These are phyloP conservation scores for Diaporthe humulicola DNA, from an alignment of 2,329 filamentous ascomycete genomes.

Conservation along the genomic window DNA sequence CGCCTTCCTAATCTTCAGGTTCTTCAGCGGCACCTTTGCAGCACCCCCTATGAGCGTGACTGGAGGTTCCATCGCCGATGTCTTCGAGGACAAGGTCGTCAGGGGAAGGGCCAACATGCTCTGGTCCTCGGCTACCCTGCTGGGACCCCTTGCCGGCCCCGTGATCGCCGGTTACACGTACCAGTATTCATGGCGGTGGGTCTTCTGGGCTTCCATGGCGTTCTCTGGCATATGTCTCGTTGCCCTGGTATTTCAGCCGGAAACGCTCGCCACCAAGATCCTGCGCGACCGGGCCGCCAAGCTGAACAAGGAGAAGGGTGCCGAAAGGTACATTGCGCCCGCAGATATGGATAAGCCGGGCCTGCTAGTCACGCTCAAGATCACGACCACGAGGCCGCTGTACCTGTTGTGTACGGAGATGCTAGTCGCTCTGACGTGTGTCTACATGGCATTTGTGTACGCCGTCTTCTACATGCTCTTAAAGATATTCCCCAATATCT, in stretches of 20 bases:
- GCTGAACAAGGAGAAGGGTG: constrained; percentile 43
- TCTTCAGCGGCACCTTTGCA: constrained; percentile 44
- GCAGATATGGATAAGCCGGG: constrained; percentile 41
- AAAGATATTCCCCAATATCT: constrained; percentile 45
- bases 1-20: constrained; percentile 43
- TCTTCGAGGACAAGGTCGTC: constrained; percentile 41
- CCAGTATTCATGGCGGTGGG: constrained; percentile 43
- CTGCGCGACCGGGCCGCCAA: constrained; percentile 42
- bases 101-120: constrained; percentile 45
- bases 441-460: constrained; percentile 50
- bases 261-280: constrained; percentile 46
- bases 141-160: constrained; percentile 45
- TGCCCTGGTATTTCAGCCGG: constrained; percentile 41
- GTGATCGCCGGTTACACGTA: constrained; percentile 44
- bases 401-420: constrained; percentile 49
- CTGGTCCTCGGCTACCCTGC: constrained; percentile 44
- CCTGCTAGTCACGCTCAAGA: constrained; percentile 42
- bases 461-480: constrained; percentile 50
- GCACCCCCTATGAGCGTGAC: constrained; percentile 46
- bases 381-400: constrained; percentile 48
- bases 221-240: constrained; percentile 41
- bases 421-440: constrained; percentile 47
- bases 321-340: constrained; percentile 41
- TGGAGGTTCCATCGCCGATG: constrained; percentile 46
- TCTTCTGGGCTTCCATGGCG: constrained; percentile 45